These are phyloP conservation scores for Bolboschoenus planiculmis DNA, from an alignment of 176 grass and related monocot species.

Conservation along the genomic window DNA sequence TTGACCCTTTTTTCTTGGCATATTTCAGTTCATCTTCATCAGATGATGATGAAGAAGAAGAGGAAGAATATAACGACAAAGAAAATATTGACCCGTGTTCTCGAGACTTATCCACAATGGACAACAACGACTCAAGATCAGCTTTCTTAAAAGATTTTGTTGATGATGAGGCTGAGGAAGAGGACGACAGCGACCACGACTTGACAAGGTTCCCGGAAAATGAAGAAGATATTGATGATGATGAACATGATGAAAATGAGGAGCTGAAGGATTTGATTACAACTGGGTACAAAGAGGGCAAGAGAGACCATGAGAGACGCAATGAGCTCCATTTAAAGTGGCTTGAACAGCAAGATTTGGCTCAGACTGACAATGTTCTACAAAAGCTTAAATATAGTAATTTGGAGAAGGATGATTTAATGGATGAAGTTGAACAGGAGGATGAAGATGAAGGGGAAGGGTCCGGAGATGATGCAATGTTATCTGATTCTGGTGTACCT, in stretches of 20 bases:
- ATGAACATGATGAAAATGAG: conserved; percentile 69
- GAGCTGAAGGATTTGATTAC: conserved; percentile 77
- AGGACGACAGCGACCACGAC: conserved; percentile 97
- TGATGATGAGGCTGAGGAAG: conserved; percentile 95
- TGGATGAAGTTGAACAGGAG: conserved; percentile 49
- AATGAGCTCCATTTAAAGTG: conserved; percentile 92
- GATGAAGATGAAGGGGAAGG: conserved; percentile 34
- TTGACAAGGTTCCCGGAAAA: conserved; percentile 73
- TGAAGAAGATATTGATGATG: conserved; percentile 29
- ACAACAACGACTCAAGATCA: conserved; percentile 32
- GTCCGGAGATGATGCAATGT: conserved; percentile 41
- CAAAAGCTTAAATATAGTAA: conserved; percentile 60
- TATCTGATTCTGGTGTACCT: conserved; percentile 31
- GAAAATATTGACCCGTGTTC: conserved; percentile 53
- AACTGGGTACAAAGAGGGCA: conserved; percentile 66
- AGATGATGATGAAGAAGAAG: conserved; percentile 43
- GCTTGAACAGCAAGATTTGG: conserved; percentile 77
- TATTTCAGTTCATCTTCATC: conserved; percentile 37
- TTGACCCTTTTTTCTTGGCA: background rate
- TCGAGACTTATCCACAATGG: conserved; percentile 18
- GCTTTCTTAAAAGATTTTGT: conserved; percentile 60
- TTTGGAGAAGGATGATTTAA: conserved; percentile 45
- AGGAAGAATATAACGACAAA: conserved; percentile 55
- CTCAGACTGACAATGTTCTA: conserved; percentile 65
- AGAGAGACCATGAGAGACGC: conserved; percentile 57